phyloP scores from a whole-genome alignment of 495 filamentous ascomycete genomes.

The Niebla homalea region DNA sequence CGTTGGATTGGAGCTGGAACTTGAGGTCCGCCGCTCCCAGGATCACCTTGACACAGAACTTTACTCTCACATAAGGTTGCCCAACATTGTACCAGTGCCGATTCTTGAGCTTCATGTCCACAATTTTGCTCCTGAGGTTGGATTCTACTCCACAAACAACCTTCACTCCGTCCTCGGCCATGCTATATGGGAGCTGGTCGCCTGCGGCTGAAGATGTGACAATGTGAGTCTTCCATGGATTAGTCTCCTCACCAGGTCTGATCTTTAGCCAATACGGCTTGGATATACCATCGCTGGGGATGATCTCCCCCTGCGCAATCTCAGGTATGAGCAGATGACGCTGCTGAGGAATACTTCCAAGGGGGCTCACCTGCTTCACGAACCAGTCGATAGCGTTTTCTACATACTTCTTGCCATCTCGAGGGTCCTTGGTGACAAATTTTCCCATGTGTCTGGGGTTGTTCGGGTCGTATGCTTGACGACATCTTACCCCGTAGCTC shows the following conservation, averaged over 20 bases:
- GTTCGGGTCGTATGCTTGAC: constrained; percentile 30
- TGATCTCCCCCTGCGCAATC: constrained; percentile 20
- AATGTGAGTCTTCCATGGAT: constrained; percentile 33
- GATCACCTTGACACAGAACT: constrained; percentile 37
- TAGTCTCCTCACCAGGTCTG: constrained; percentile 23
- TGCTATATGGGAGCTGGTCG: constrained; percentile 28
- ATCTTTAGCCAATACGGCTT: constrained; percentile 36
- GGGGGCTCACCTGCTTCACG: constrained; percentile 29
- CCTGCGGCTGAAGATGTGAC: constrained; percentile 34
- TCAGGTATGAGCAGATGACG: not conserved
- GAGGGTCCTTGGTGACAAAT: constrained; percentile 28
- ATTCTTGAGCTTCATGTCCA: constrained; percentile 34
- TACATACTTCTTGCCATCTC: constrained; percentile 34
- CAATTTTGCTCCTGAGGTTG: constrained; percentile 15
- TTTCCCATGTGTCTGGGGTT: constrained; percentile 28
- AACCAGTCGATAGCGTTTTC: constrained; percentile 44
- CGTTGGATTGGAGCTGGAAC: constrained; percentile 41
- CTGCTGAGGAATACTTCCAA: not conserved
- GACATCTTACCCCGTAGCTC: constrained; percentile 42
- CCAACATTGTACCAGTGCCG: constrained; percentile 30
- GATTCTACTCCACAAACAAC: constrained; percentile 21
- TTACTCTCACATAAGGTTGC: constrained; percentile 32
- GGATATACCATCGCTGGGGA: constrained; percentile 25
- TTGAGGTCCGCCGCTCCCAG: constrained; percentile 41
- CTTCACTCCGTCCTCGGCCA: constrained; percentile 23